Conservation (phyloP, 176 grass and related monocot species). For the Avena insularis region DNA sequence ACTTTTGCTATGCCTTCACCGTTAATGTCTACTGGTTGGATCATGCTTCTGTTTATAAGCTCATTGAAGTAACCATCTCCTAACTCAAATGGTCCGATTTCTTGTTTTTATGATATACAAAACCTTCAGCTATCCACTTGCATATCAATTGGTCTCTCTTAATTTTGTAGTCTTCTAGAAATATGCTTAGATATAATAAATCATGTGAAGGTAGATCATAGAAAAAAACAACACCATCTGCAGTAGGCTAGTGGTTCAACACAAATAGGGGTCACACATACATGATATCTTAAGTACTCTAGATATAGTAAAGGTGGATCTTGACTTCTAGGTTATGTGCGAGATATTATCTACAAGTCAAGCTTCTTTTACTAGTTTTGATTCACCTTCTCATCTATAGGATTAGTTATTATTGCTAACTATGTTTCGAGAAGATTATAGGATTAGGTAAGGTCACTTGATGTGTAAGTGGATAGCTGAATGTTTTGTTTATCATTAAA, state of each 20-base stretch:
- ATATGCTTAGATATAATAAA: not conserved
- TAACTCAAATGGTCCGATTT: not conserved
- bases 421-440: not conserved
- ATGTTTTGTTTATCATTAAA: not conserved
- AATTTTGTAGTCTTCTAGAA: conserved; percentile 4
- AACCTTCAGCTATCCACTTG: not conserved
- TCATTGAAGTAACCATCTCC: not conserved
- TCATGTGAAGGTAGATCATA: not conserved
- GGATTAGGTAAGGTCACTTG: not conserved
- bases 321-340: not conserved
- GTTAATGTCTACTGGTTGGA: not conserved
- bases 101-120: not conserved
- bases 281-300: too few relatives aligned
- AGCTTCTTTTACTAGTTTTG: conserved; percentile 10
- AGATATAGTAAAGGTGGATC: not conserved
- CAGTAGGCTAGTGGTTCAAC: not conserved
- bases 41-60: not conserved
- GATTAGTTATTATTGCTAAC: not conserved
- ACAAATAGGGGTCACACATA: too few relatives aligned
- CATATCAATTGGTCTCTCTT: not conserved
- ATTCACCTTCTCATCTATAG: conserved; percentile 14
- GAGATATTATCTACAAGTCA: not conserved
- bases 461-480: not conserved
- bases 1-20: not conserved
- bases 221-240: not conserved